Conservation (phyloP, 805 yeast genomes). For the Metschnikowia orientalis region DNA sequence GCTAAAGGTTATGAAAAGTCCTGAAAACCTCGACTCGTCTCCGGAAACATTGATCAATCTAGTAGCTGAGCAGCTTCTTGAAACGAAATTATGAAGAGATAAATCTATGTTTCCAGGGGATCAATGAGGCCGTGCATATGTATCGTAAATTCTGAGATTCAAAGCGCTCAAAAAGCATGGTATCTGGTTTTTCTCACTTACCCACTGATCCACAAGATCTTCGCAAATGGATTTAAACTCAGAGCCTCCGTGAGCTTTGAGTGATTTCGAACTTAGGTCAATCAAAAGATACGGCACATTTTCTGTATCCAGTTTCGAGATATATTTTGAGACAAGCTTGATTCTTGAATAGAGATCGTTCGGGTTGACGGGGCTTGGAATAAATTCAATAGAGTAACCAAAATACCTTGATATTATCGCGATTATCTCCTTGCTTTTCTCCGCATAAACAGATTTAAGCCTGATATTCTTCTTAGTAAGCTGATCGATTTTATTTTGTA, state of each 20-base stretch:
- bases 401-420: slow-evolving; percentile 61
- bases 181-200: slow-evolving; percentile 60
- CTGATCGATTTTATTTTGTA: slow-evolving; percentile 46
- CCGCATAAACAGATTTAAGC: slow-evolving; percentile 52
- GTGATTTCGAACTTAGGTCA: slow-evolving; percentile 51
- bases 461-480: slow-evolving; percentile 50
- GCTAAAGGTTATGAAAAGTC: slow-evolving; percentile 48
- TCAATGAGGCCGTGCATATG: slow-evolving; percentile 9
- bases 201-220: slow-evolving; percentile 61
- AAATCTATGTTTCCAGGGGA: not conserved
- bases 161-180: slow-evolving; percentile 77
- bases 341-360: slow-evolving; percentile 48
- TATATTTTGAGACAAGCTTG: slow-evolving; percentile 48
- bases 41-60: slow-evolving; percentile 38
- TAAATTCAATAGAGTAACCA: slow-evolving; percentile 71
- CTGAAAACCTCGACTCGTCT: slow-evolving; percentile 40
- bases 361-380: slow-evolving; percentile 41
- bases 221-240: slow-evolving; percentile 38
- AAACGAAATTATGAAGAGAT: not conserved
- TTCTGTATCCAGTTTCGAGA: slow-evolving; percentile 18
- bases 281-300: slow-evolving; percentile 46
- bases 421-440: slow-evolving; percentile 67
- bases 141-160: slow-evolving; percentile 60
- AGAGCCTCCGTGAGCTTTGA: slow-evolving; percentile 47
- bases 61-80: slow-evolving; percentile 19